These are phyloP conservation scores for Aschersonia sp. DNA, from an alignment of 2,329 filamentous ascomycete species.

Conservation along the genomic window DNA sequence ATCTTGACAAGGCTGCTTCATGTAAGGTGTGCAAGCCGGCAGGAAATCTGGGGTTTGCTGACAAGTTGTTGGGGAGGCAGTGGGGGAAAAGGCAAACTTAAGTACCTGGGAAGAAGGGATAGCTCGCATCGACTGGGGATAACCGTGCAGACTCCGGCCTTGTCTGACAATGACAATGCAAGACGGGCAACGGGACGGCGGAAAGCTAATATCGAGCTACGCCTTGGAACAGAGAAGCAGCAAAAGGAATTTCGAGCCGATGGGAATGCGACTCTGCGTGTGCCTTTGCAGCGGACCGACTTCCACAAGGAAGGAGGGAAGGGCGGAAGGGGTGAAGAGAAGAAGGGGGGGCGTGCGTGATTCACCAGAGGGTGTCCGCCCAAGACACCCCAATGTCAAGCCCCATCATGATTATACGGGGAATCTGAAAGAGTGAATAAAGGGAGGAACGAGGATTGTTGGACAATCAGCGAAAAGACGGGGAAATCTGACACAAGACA, in stretches of 20 bases:
- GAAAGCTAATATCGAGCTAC: background rate
- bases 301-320: background rate
- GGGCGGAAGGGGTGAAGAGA: background rate
- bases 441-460: background rate
- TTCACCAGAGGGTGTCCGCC: background rate
- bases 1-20: background rate
- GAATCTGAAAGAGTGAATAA: background rate
- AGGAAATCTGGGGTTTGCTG: background rate
- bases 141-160: background rate
- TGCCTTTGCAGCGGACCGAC: background rate
- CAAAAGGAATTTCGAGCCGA: slow-evolving; percentile 4
- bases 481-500: background rate
- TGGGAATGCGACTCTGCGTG: slow-evolving; percentile 4
- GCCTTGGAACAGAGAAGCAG: background rate
- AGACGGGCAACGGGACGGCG: slow-evolving; percentile 1
- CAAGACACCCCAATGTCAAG: background rate
- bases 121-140: background rate
- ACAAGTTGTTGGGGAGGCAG: background rate
- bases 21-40: background rate
- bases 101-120: background rate
- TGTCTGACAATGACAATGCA: slow-evolving; percentile 4
- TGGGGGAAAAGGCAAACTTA: slow-evolving; percentile 1
- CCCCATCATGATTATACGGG: background rate
- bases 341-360: background rate
- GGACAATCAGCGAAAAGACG: background rate